These are phyloP conservation scores for Fusarium lateritium DNA, from an alignment of 2,329 filamentous ascomycete genomes.

Conservation along the genomic window DNA sequence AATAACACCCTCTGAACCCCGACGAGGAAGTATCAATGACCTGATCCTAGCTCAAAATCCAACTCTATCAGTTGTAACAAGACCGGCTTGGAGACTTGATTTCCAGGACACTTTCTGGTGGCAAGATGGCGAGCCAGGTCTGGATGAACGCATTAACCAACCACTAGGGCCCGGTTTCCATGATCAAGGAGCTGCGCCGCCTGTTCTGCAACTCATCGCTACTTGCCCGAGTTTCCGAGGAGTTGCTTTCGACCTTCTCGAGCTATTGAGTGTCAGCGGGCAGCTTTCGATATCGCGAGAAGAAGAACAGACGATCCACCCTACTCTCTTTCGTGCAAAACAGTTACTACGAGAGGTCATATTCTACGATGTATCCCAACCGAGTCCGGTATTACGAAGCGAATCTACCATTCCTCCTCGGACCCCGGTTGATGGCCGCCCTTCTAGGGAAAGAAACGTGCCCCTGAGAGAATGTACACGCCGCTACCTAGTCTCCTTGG, in stretches of 20 bases:
- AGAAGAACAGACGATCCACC: conserved; percentile 64
- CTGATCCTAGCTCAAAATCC: conserved; percentile 64
- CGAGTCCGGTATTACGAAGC: conserved; percentile 58
- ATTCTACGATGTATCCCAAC: conserved; percentile 68
- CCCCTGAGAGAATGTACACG: conserved; percentile 65
- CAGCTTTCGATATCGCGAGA: conserved; percentile 64
- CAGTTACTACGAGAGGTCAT: conserved; percentile 68
- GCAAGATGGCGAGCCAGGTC: conserved; percentile 63
- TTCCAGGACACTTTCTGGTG: conserved; percentile 72
- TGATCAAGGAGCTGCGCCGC: conserved; percentile 60
- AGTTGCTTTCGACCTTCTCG: conserved; percentile 66
- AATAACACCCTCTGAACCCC: conserved; percentile 64
- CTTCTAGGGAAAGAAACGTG: conserved; percentile 62
- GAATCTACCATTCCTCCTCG: conserved; percentile 38
- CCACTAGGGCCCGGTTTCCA: conserved; percentile 20
- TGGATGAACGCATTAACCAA: conserved; percentile 43
- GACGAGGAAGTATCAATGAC: conserved; percentile 66
- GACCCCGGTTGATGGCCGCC: conserved; percentile 60
- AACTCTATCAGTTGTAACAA: conserved; percentile 56
- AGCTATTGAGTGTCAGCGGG: conserved; percentile 66
- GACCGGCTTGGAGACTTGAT: conserved; percentile 64
- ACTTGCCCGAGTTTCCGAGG: conserved; percentile 66
- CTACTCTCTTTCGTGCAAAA: conserved; percentile 68
- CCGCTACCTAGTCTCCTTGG: conserved; percentile 68
- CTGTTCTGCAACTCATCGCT: conserved; percentile 65